Percentiles rank a stretch among this genome's conserved stretches.
These are phyloP conservation scores for Claviceps sp. DNA, from an alignment of 2,329 filamentous ascomycete genomes.

Conservation along the genomic window DNA sequence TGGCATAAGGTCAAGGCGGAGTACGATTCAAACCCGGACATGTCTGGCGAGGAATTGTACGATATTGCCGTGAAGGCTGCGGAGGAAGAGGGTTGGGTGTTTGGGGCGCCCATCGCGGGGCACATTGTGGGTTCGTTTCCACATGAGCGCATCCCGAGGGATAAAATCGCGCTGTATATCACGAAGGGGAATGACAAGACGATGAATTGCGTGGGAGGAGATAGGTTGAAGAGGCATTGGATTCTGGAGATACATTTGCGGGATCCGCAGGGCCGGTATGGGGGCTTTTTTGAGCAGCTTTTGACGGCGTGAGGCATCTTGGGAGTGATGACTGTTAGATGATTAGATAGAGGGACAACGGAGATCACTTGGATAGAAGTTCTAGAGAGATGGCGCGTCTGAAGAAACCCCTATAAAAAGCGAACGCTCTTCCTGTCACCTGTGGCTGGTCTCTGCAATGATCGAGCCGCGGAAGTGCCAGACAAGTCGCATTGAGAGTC, in stretches of 20 bases:
- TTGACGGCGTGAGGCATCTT: slow-evolving; percentile 10
- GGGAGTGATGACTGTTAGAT: background rate
- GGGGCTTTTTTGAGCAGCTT: slow-evolving; percentile 30
- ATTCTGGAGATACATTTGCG: slow-evolving; percentile 36
- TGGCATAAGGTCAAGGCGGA: slow-evolving; percentile 30
- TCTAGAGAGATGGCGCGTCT: no score
- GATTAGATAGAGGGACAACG: no score
- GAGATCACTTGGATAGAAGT: no score
- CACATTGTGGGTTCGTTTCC: slow-evolving; percentile 38
- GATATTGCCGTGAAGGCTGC: slow-evolving; percentile 26
- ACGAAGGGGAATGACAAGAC: slow-evolving; percentile 27
- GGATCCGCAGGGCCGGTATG: slow-evolving; percentile 23
- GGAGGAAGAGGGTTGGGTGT: slow-evolving; percentile 26
- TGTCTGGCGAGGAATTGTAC: slow-evolving; percentile 35
- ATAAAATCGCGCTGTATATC: slow-evolving; percentile 31
- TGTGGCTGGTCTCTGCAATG: no score
- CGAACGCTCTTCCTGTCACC: no score
- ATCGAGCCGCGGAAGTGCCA: no score
- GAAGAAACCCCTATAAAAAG: no score
- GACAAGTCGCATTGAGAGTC: no score
- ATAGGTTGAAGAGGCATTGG: slow-evolving; percentile 33
- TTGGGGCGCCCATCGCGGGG: slow-evolving; percentile 30
- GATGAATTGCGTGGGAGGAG: slow-evolving; percentile 25
- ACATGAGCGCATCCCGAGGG: slow-evolving; percentile 35
- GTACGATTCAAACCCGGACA: slow-evolving; percentile 25